Base-by-base conservation (phyloP, 805 yeast species). In the Candida berthetii region DNA sequence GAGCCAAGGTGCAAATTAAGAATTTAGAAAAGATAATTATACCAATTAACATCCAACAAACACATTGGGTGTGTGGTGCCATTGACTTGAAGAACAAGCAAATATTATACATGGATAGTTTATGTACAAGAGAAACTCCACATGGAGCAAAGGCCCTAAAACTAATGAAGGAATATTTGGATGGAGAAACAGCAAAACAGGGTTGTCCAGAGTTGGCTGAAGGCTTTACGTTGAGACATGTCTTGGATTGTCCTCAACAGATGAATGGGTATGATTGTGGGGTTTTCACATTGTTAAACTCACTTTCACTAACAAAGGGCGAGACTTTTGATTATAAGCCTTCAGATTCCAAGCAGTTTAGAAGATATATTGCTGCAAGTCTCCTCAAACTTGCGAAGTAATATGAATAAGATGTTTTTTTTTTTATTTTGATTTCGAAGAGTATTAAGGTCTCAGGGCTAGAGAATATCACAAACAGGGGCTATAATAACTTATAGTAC, bases 181-280 rank as follows among this genome's bases (percentile, higher is more conserved):
- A 62, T 2, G 72, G 76, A 28, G 96, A 93, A 61, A 74, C 87
- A 5, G 71, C 72, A 39, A 72, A 82, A 38, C 62, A 67, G 14
- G 62, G 66, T 1, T 53, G 51, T 31, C 55, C 53, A 1, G 52
- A 42, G 4, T 33, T 59, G 11, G 69, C 69, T 7, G 46, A 57
- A 29, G 66, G 64, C 17, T 61, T 57, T 38, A 60, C 57, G 14
- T 42, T 60, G 16, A 42, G 46, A 14, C 68, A 62, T 31, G 36
- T 57, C 3, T 46, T 59, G 2, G 57, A 62, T n/a, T 71, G 90
- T 35, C 98, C 99, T 1, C 86, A 82, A 49, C 99, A 93, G 58
- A 67, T 71, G 22, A 93, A 93, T 56, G 97, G 97, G 0, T 86
- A 59, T 50, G 99, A 93, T 61, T 93, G 99, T 66, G 99, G 99